These are phyloP conservation scores for Anethum foeniculum DNA, from an alignment of 140 eudicot genomes.

Conservation along the genomic window DNA sequence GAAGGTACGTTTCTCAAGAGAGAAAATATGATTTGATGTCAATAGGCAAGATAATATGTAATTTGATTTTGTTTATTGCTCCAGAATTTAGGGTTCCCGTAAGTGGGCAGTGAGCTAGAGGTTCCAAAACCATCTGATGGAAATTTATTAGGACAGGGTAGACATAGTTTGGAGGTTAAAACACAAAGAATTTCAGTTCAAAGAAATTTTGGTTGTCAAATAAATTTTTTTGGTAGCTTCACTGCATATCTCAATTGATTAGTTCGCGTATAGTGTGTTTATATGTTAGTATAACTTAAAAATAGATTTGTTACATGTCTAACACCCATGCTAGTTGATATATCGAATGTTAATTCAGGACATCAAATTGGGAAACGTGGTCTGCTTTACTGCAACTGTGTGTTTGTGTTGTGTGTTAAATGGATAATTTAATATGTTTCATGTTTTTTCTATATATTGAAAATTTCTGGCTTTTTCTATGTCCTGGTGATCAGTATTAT, in stretches of 20 bases:
- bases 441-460: background rate
- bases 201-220: background rate
- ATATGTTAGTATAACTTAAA: background rate
- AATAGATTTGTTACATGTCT: background rate
- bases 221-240: background rate
- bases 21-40: background rate
- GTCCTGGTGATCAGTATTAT: background rate
- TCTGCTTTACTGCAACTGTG: background rate
- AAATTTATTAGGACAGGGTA: background rate
- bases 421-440: background rate
- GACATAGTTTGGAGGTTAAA: background rate
- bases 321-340: background rate
- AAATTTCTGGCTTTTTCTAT: background rate
- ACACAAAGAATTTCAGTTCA: background rate
- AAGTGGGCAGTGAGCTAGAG: background rate
- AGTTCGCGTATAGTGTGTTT: background rate
- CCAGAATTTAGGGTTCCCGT: background rate
- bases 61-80: too few relatives aligned
- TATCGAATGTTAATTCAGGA: background rate
- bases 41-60: background rate
- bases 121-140: background rate
- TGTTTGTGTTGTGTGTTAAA: background rate
- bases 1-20: constrained; percentile 1
- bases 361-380: background rate
- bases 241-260: background rate